Conservation (phyloP, 257 asterid species). For the Rehmannia glutinosa region DNA sequence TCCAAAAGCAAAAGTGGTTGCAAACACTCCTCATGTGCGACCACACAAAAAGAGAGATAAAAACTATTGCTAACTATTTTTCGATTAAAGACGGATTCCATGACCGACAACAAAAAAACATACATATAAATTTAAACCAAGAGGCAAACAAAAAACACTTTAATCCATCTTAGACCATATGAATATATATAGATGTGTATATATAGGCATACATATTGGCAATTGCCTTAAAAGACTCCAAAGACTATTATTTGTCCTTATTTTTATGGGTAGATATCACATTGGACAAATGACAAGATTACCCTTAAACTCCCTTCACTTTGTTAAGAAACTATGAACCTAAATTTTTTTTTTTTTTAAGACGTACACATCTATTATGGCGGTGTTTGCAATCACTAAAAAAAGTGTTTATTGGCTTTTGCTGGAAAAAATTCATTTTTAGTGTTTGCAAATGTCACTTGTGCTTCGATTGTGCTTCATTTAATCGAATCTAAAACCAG, state of each 20-base stretch:
- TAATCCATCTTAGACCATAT: neutral
- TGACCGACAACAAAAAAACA: neutral
- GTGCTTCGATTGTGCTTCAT: too few relatives aligned
- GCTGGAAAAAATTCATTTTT: too few relatives aligned
- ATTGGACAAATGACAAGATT: neutral
- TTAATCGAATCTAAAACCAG: too few relatives aligned
- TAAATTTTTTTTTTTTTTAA: too few relatives aligned
- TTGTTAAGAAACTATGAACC: too few relatives aligned
- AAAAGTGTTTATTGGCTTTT: too few relatives aligned
- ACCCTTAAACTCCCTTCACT: too few relatives aligned
- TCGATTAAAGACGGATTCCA: neutral
- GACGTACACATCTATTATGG: too few relatives aligned
- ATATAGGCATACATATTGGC: neutral
- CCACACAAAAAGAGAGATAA: neutral
- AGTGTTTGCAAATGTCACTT: too few relatives aligned
- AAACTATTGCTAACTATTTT: neutral
- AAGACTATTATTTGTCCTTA: neutral
- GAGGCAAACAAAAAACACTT: neutral
- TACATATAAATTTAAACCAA: neutral
- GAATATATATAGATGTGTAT: neutral
- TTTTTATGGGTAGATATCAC: neutral
- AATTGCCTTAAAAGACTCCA: neutral
- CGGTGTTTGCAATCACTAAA: too few relatives aligned
- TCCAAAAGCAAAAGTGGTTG: too few relatives aligned
- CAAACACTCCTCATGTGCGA: too few relatives aligned